Evolutionary conservation across 2,329 filamentous ascomycete species (phyloP).

Genomic region (Lachnellula arida): DNA sequence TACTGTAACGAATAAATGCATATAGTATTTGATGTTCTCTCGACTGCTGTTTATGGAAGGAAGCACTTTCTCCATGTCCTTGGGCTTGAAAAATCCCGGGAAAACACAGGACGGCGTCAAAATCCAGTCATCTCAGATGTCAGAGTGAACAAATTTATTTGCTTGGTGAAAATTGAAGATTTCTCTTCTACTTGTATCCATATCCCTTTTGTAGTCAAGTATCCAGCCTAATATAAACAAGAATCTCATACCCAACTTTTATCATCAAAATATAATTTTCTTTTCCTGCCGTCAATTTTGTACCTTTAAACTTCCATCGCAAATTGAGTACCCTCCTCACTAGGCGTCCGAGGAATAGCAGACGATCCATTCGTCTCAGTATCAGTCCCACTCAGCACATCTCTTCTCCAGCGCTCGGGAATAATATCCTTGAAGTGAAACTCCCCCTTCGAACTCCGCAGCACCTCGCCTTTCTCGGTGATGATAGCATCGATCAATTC

Average conservation of each 20-base stretch:
- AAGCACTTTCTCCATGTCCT: too few relatives aligned
- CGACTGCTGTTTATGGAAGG: too few relatives aligned
- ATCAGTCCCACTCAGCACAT: conserved; percentile 14
- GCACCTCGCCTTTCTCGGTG: conserved; percentile 83
- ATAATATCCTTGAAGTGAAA: conserved; percentile 61
- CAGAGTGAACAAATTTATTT: too few relatives aligned
- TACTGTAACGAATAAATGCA: too few relatives aligned
- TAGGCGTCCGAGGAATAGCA: neutral
- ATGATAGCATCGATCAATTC: conserved; percentile 89
- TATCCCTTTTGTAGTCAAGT: neutral
- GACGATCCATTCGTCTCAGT: neutral
- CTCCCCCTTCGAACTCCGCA: conserved; percentile 65
- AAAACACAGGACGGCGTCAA: too few relatives aligned
- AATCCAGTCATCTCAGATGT: too few relatives aligned
- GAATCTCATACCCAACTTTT: neutral
- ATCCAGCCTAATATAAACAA: neutral
- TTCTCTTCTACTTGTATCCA: neutral
- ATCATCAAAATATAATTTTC: neutral
- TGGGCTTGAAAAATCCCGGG: too few relatives aligned
- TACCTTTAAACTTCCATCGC: conserved; percentile 12
- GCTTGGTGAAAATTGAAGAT: too few relatives aligned
- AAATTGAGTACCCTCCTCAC: conserved; percentile 18
- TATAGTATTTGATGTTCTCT: too few relatives aligned
- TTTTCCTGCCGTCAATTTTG: neutral
- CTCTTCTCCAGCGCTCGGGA: conserved; percentile 47